Evolutionary conservation across 2,329 filamentous ascomycete genomes (phyloP).

Genomic region (Neofusicoccum cordaticola): DNA sequence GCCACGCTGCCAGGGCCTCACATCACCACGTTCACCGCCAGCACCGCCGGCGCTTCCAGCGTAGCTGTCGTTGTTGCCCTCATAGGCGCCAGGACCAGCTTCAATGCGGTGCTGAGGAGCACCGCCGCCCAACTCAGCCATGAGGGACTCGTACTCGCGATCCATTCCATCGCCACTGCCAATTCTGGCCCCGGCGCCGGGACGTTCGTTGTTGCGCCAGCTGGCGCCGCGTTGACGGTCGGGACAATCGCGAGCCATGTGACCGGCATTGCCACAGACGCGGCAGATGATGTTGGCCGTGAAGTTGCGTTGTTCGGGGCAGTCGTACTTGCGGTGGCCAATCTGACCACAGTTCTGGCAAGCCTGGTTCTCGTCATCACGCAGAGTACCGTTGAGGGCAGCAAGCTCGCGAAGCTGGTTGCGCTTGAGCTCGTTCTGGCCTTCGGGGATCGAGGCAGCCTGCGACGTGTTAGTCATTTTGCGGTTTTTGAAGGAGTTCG

Average conservation of each 20-base stretch:
- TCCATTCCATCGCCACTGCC: constrained; percentile 81
- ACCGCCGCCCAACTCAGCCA: constrained; percentile 91
- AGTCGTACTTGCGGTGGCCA: constrained; percentile 97
- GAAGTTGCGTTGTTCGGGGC: constrained; percentile 94
- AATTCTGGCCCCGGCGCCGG: constrained; percentile 49
- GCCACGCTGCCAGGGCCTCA: constrained; percentile 85
- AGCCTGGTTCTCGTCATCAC: constrained; percentile 98
- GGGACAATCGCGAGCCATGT: constrained; percentile 97
- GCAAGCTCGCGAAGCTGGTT: constrained; percentile 98
- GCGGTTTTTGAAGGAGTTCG: not conserved
- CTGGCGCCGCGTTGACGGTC: constrained; percentile 86
- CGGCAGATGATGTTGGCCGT: constrained; percentile 99
- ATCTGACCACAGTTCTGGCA: constrained; percentile 99
- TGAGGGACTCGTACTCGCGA: constrained; percentile 95
- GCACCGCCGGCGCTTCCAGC: constrained; percentile 23
- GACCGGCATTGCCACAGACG: constrained; percentile 94
- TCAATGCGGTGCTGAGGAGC: constrained; percentile 77
- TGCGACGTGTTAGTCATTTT: constrained; percentile 43
- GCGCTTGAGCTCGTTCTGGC: constrained; percentile 97
- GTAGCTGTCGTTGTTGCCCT: constrained; percentile 28
- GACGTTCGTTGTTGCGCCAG: constrained; percentile 76
- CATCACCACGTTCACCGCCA: constrained; percentile 49
- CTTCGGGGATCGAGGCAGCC: constrained; percentile 97
- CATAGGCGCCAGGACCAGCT: constrained; percentile 68
- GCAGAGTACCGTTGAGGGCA: constrained; percentile 95